Evolutionary conservation across 163 green algal genomes (phyloP), one percentile per base, ranked within the genome.

Genomic region (Scenedesmus sp.): DNA sequence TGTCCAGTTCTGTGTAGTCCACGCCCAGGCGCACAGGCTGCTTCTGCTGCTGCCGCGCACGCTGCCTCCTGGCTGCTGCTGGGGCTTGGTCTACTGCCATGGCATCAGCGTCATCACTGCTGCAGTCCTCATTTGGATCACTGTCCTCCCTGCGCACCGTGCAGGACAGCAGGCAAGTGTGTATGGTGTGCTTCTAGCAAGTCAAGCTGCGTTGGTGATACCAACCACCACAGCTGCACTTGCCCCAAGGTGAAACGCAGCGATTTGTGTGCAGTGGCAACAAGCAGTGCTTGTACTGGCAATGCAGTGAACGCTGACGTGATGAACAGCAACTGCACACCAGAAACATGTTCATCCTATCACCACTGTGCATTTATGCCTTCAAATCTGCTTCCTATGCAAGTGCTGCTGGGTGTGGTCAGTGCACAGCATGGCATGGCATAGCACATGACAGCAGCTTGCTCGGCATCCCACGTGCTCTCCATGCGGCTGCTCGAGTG

Each of bases 401-500:
- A 46, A 46, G 34, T 46, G 34, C 16, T 79, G 66, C 70, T 79
- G 70, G 23, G 5, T 23, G 70, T 79, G 20, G 23, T 52, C 70
- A 79, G 20, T 52, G 23, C 70, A 79, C 70, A 79, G 70, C 70
- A 79, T 79, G 70, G 70, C 70, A 64, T 10, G 59, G 59, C 59
- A 79, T 23, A 79, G 70, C 70, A 79, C 70, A 79, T 79, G 70
- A 79, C 70, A 79, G 70, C 70, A 79, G 70, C 70, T 52, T 79
- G 70, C 70, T 52, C 23, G 20, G 66, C 23, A 52, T 79, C 23
- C 23, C 9, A 23, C 8, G 46, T 52, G 70, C 23, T 4, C 70
- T 52, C 23, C 46, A 5, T 5, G 46, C 5, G 70, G 23, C 66
- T 79, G 70, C 5, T 4, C 23, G 46, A 2, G 46, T 13, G 2